phyloP scores from a whole-genome alignment of 352 stramenopile genomes.

The Globisporangium emineosum region DNA sequence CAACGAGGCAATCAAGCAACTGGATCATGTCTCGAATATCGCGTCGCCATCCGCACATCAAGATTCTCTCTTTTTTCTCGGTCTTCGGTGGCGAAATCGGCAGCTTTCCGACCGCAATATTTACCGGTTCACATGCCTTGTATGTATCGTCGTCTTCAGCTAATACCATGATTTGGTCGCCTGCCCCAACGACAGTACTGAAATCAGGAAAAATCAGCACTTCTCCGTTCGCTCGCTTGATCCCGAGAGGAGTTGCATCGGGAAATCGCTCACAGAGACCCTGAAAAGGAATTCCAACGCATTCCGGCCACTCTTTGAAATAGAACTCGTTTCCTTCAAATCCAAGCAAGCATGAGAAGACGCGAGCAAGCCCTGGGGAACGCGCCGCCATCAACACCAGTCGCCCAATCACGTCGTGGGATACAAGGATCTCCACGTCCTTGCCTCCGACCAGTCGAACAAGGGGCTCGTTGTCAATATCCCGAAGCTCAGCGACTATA shows the following conservation, averaged over 20 bases:
- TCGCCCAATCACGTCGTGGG: slow-evolving; percentile 87
- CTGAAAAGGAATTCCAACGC: slow-evolving; percentile 60
- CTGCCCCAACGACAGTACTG: slow-evolving; percentile 29
- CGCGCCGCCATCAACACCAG: slow-evolving; percentile 85
- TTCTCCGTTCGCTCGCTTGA: slow-evolving; percentile 57
- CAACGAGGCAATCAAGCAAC: slow-evolving; percentile 72
- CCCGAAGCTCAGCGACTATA: slow-evolving; percentile 84
- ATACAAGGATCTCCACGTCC: slow-evolving; percentile 81
- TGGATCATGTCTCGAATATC: slow-evolving; percentile 89
- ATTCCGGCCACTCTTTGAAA: slow-evolving; percentile 84
- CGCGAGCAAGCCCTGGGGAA: slow-evolving; percentile 70
- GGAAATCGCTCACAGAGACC: slow-evolving; percentile 72
- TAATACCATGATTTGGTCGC: slow-evolving; percentile 78
- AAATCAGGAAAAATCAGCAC: slow-evolving; percentile 58
- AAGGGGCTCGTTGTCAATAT: slow-evolving; percentile 86
- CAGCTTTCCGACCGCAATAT: slow-evolving; percentile 36
- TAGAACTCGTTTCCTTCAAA: slow-evolving; percentile 91
- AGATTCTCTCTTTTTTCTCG: slow-evolving; percentile 48
- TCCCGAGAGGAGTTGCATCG: slow-evolving; percentile 76
- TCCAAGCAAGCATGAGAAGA: slow-evolving; percentile 69
- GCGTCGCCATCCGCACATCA: slow-evolving; percentile 88
- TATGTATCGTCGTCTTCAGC: slow-evolving; percentile 90
- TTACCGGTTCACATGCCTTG: slow-evolving; percentile 44
- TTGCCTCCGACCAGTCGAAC: slow-evolving; percentile 75
- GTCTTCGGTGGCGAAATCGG: slow-evolving; percentile 24